phyloP scores from a whole-genome alignment of 768 basidiomycete genomes.

The Porpolomopsis calyptriformis region DNA sequence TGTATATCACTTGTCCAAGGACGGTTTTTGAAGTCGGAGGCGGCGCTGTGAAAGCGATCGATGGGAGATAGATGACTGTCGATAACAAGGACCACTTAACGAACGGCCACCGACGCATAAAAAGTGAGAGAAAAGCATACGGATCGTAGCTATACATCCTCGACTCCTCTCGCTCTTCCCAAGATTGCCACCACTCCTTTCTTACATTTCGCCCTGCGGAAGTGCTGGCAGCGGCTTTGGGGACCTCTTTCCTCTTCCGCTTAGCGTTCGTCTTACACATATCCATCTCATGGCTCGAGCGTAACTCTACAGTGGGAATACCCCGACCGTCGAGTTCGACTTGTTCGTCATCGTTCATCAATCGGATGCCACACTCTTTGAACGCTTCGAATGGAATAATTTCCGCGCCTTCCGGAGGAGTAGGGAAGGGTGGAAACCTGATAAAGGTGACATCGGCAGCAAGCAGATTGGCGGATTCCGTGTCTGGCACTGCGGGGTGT shows the following conservation, averaged over 20 bases:
- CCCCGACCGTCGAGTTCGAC: conserved; percentile 56
- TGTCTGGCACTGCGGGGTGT: too few species aligned
- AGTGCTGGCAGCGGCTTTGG: neutral
- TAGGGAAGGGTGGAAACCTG: conserved; percentile 22
- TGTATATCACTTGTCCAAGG: conserved; percentile 31
- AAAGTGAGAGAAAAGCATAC: conserved; percentile 27
- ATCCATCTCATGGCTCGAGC: conserved; percentile 43
- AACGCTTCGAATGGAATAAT: conserved; percentile 50
- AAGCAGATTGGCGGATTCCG: neutral
- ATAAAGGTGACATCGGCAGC: neutral
- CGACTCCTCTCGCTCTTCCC: conserved; percentile 51
- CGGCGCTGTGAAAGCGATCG: conserved; percentile 52
- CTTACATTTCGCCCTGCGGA: conserved; percentile 5
- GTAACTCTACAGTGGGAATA: conserved; percentile 52
- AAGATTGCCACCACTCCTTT: conserved; percentile 59
- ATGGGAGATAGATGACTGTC: conserved; percentile 32
- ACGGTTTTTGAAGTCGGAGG: conserved; percentile 42
- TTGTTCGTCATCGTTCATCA: conserved; percentile 37
- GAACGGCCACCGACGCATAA: too few species aligned
- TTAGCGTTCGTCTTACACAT: conserved; percentile 45
- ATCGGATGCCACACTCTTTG: conserved; percentile 46
- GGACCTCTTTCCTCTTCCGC: conserved; percentile 34
- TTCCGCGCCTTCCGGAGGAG: conserved; percentile 26
- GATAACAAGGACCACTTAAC: neutral
- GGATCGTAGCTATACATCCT: conserved; percentile 36